Evolutionary conservation across 208 protist genomes (phyloP).

Genomic region (Acanthamoeba triangularis): DNA sequence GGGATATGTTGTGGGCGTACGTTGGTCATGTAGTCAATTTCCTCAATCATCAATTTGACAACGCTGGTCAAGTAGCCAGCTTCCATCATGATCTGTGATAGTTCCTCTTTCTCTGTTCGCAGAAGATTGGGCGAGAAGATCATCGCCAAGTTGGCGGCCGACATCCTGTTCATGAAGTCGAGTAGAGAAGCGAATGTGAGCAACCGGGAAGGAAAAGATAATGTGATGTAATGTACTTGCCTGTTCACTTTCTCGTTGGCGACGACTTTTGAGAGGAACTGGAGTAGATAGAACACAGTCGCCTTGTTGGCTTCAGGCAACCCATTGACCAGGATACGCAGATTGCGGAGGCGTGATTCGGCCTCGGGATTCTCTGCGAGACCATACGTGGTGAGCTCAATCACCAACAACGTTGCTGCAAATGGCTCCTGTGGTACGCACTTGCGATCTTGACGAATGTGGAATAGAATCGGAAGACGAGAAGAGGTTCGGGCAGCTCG

Average conservation of each 20-base stretch:
- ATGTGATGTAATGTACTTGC: not conserved
- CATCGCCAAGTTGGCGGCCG: slow-evolving; percentile 48
- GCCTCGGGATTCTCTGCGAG: slow-evolving; percentile 13
- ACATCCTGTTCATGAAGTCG: not conserved
- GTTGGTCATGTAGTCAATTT: slow-evolving; percentile 43
- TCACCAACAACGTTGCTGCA: not conserved
- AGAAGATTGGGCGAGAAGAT: slow-evolving; percentile 56
- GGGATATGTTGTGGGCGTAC: not conserved
- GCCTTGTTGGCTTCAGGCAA: slow-evolving; percentile 47
- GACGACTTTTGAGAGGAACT: slow-evolving; percentile 39
- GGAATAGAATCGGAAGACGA: slow-evolving; percentile 55
- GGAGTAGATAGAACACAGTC: slow-evolving; percentile 12
- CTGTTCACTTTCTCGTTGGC: slow-evolving; percentile 23
- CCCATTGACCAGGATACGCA: slow-evolving; percentile 45
- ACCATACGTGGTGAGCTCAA: too few species aligned
- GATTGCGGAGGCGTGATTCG: slow-evolving; percentile 10
- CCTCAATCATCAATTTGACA: slow-evolving; percentile 14
- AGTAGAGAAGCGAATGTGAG: too few species aligned
- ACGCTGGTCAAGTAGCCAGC: slow-evolving; percentile 36
- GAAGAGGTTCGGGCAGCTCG: slow-evolving; percentile 51
- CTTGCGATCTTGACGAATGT: slow-evolving; percentile 58
- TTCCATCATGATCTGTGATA: slow-evolving; percentile 54
- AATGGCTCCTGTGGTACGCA: not conserved
- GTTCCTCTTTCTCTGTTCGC: slow-evolving; percentile 29
- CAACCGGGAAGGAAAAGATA: too few species aligned